A percentile compares a stretch with the other conserved stretches of the same genome.
Conservation (phyloP, 169 alveolate species). For the Cryptosporidium baileyi region DNA sequence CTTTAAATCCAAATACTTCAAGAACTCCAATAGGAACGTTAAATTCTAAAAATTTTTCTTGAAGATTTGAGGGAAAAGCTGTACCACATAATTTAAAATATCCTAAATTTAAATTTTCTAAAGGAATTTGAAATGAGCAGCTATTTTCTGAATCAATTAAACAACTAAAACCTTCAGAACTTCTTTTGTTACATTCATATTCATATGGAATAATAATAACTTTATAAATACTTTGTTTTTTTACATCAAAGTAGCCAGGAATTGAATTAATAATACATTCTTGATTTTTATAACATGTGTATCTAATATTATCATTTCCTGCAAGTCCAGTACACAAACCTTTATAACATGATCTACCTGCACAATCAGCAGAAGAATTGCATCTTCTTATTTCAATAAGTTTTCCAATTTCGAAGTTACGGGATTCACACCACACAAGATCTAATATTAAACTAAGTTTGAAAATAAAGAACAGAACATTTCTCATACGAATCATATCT, state of each 20-base stretch:
- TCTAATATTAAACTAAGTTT: too few relatives aligned
- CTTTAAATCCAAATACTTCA: slow-evolving; percentile 21
- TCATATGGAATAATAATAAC: neutral
- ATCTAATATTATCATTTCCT: slow-evolving; percentile 19
- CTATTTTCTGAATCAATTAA: neutral
- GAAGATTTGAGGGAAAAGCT: neutral
- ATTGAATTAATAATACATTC: slow-evolving; percentile 3
- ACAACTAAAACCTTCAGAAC: neutral
- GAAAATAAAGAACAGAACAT: neutral
- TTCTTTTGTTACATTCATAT: neutral
- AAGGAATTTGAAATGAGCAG: neutral
- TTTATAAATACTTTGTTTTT: neutral
- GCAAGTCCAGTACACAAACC: slow-evolving; percentile 53
- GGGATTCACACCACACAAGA: neutral
- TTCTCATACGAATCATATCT: neutral
- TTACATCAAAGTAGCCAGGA: slow-evolving; percentile 25
- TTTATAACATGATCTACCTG: slow-evolving; percentile 39
- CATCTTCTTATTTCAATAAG: slow-evolving; percentile 24
- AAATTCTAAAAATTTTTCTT: neutral
- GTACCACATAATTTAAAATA: slow-evolving; percentile 38
- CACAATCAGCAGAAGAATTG: slow-evolving; percentile 24
- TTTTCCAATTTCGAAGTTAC: neutral
- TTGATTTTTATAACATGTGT: neutral
- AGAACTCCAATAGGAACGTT: slow-evolving; percentile 25
- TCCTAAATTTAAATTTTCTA: neutral